These are phyloP conservation scores for Sporothrix variecibatus DNA, from an alignment of 2,329 filamentous ascomycete genomes.

Conservation along the genomic window DNA sequence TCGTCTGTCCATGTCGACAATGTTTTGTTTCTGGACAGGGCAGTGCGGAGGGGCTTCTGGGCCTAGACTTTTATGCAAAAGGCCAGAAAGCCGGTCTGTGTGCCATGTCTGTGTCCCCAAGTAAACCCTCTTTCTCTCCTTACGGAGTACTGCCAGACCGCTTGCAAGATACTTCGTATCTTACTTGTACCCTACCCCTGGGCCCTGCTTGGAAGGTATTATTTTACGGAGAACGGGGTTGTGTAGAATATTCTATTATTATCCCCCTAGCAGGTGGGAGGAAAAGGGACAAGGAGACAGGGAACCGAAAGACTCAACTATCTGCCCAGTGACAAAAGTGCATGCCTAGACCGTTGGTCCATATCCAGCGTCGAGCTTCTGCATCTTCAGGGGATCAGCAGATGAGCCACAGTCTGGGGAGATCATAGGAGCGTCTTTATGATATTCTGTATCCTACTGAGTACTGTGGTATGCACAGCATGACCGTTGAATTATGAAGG, in stretches of 20 bases:
- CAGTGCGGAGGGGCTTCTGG: not conserved
- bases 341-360: not conserved
- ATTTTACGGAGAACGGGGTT: constrained; percentile 1
- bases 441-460: not conserved
- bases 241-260: constrained; percentile 6
- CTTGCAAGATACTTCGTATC: not conserved
- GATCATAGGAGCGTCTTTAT: constrained; percentile 15
- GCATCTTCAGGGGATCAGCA: constrained; percentile 11
- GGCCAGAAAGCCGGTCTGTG: not conserved
- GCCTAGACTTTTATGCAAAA: constrained; percentile 8
- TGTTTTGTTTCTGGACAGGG: not conserved
- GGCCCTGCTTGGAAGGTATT: not conserved
- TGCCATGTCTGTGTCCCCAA: not conserved
- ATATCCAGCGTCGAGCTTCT: not conserved
- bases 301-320: not conserved
- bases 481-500: not conserved
- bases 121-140: not conserved
- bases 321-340: not conserved
- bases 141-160: not conserved
- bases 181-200: not conserved
- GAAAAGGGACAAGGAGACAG: not conserved
- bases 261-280: not conserved
- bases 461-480: not conserved
- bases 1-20: not conserved
- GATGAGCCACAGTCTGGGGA: constrained; percentile 17